Evolutionary conservation across 1,139 yeast genomes (phyloP).

Genomic region (Blastobotrys proliferans): DNA sequence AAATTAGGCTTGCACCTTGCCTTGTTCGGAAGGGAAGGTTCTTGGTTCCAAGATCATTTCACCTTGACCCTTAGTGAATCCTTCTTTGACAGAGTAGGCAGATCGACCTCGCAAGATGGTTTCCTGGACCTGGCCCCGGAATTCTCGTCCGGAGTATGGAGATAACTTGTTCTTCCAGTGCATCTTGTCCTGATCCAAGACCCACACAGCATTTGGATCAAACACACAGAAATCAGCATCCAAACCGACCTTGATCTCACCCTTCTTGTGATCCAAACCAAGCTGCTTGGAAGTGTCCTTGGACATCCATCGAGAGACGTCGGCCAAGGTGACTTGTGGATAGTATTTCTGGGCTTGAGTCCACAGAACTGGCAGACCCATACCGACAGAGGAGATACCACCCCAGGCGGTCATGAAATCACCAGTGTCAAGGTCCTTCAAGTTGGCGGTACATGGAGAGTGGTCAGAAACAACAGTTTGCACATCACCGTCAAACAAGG

Average conservation of each 20-base stretch:
- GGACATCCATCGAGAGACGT: slow-evolving; percentile 75
- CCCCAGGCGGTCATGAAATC: slow-evolving; percentile 96
- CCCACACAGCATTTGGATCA: slow-evolving; percentile 57
- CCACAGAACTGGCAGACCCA: slow-evolving; percentile 76
- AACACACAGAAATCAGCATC: slow-evolving; percentile 88
- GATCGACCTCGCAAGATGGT: slow-evolving; percentile 73
- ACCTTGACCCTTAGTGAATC: slow-evolving; percentile 17
- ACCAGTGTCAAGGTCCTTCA: slow-evolving; percentile 76
- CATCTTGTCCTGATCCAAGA: slow-evolving; percentile 55
- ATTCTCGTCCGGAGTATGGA: slow-evolving; percentile 69
- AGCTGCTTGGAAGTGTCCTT: slow-evolving; percentile 81
- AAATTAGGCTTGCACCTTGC: no score
- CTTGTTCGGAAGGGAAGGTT: no score
- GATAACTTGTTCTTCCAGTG: slow-evolving; percentile 81
- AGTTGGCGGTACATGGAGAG: slow-evolving; percentile 91
- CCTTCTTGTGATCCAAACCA: slow-evolving; percentile 70
- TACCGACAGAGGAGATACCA: slow-evolving; percentile 91
- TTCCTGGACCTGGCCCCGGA: slow-evolving; percentile 70
- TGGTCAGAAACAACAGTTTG: slow-evolving; percentile 93
- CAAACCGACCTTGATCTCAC: slow-evolving; percentile 62
- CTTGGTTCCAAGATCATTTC: no score
- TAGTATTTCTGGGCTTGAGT: slow-evolving; percentile 58
- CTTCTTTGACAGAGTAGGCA: slow-evolving; percentile 44
- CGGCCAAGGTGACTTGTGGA: slow-evolving; percentile 45
- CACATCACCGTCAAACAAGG: slow-evolving; percentile 58